Evolutionary conservation across 139 green algal species (phyloP), one percentile per base, ranked within the genome.

Genomic region (Closterium sp.): DNA sequence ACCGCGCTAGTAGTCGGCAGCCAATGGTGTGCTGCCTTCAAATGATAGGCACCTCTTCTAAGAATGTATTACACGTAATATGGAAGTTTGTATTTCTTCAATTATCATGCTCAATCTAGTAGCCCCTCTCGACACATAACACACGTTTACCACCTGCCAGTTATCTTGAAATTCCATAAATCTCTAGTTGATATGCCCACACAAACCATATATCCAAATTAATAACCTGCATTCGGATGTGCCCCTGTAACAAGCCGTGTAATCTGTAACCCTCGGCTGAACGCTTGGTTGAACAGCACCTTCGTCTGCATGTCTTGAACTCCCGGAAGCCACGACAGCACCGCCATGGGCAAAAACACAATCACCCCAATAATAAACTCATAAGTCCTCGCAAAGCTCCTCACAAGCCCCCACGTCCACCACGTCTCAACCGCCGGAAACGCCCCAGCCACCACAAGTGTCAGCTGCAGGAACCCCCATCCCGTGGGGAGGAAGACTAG

Each of bases 221-320:
- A 87, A 21, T 87, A 87, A 19, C 85, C 86, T 34, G 86, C 86
- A 91, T 91, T 87, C 7, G 91, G 91, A 27, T 86, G 73, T 24
- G 88, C 93, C 17, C 91, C 93, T 17, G 85, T 87, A 31, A 95
- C 70, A 31, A 95, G 93, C 9, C 86, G 90, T 24, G 91, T 91
- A 27, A 95, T 95, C 42, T 95, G 86, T 30, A 95, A 91, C 24
- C 93, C 93, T 9, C 93, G 79, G 90, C 93, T 95, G 90, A 95
- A 95, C 0, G 93, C 93, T 32, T 94, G 85, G 91, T 95, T 95
- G 86, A 95, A 95, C 27, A 95, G 70, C 29, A 94, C 28, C 62
- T 91, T 42, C 5, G 93, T 94, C 90, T 95, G 93, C 31, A 95
- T 92, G 21, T 91, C 88, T 9, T 70, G 30, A 28, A 94, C 50